These are phyloP conservation scores for Didymella keratinophila DNA, from an alignment of 2,329 filamentous ascomycete genomes.

Conservation along the genomic window DNA sequence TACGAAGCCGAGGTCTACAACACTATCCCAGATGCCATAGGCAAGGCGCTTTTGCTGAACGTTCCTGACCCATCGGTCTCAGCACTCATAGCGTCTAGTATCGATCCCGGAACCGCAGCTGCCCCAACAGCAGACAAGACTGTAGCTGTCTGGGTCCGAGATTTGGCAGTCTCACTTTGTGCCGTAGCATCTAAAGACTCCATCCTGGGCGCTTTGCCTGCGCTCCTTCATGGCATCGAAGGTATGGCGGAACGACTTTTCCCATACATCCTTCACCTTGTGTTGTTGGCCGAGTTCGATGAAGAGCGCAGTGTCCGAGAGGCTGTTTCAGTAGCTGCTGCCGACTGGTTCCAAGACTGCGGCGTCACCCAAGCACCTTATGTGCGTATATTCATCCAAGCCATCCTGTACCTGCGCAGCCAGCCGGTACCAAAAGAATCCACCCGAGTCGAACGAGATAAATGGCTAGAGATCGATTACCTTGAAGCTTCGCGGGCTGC, in stretches of 20 bases:
- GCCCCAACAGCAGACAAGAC: slow-evolving; percentile 27
- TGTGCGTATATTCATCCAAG: slow-evolving; percentile 75
- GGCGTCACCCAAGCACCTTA: slow-evolving; percentile 64
- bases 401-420: slow-evolving; percentile 86
- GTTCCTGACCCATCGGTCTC: slow-evolving; percentile 26
- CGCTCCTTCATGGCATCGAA: slow-evolving; percentile 70
- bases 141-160: slow-evolving; percentile 64
- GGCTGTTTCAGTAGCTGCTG: slow-evolving; percentile 69
- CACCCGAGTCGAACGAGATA: slow-evolving; percentile 78
- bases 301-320: slow-evolving; percentile 65
- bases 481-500: slow-evolving; percentile 74
- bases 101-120: slow-evolving; percentile 31
- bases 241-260: slow-evolving; percentile 77
- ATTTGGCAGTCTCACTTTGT: slow-evolving; percentile 66
- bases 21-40: slow-evolving; percentile 42
- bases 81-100: slow-evolving; percentile 3
- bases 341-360: slow-evolving; percentile 66
- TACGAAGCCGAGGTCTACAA: slow-evolving; percentile 42
- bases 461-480: slow-evolving; percentile 88
- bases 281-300: slow-evolving; percentile 73
- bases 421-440: slow-evolving; percentile 77
- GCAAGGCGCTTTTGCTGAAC: slow-evolving; percentile 37
- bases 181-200: slow-evolving; percentile 64
- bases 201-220: slow-evolving; percentile 72
- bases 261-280: slow-evolving; percentile 84